Conservation (phyloP, 192 early-diverging fungal species). For the Backusella morwellensis region DNA sequence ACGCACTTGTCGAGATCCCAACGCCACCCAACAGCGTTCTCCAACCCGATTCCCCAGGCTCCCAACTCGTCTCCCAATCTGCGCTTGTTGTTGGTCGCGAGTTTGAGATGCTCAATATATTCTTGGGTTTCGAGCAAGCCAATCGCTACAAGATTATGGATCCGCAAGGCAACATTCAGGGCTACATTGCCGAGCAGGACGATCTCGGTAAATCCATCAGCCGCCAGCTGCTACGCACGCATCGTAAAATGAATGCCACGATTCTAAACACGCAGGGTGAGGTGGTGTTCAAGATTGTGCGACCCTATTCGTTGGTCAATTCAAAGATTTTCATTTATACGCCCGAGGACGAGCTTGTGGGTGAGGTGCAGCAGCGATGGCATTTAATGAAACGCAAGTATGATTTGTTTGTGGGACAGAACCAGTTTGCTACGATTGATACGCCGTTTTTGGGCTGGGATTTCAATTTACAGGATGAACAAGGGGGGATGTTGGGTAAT, state of each 20-base stretch:
- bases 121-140: slow-evolving; percentile 80
- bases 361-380: slow-evolving; percentile 86
- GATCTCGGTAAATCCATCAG: slow-evolving; percentile 55
- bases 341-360: slow-evolving; percentile 60
- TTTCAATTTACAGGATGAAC: slow-evolving; percentile 65
- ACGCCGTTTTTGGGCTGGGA: slow-evolving; percentile 76
- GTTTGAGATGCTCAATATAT: slow-evolving; percentile 83
- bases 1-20: not conserved
- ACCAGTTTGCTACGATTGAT: slow-evolving; percentile 72
- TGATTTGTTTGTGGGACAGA: slow-evolving; percentile 66
- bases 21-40: not conserved
- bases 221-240: slow-evolving; percentile 71
- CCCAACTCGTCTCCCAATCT: slow-evolving; percentile 35
- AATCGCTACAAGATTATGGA: slow-evolving; percentile 84
- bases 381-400: slow-evolving; percentile 78
- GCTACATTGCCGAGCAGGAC: slow-evolving; percentile 82
- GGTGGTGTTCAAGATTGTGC: slow-evolving; percentile 62
- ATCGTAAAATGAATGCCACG: slow-evolving; percentile 72
- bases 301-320: slow-evolving; percentile 80
- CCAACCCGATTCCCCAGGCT: not conserved
- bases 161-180: slow-evolving; percentile 59
- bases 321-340: slow-evolving; percentile 67
- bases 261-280: slow-evolving; percentile 73
- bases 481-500: slow-evolving; percentile 49
- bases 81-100: slow-evolving; percentile 70